These are phyloP conservation scores for Ustilago loliicola DNA, from an alignment of 1,284 basidiomycete species.

Conservation along the genomic window DNA sequence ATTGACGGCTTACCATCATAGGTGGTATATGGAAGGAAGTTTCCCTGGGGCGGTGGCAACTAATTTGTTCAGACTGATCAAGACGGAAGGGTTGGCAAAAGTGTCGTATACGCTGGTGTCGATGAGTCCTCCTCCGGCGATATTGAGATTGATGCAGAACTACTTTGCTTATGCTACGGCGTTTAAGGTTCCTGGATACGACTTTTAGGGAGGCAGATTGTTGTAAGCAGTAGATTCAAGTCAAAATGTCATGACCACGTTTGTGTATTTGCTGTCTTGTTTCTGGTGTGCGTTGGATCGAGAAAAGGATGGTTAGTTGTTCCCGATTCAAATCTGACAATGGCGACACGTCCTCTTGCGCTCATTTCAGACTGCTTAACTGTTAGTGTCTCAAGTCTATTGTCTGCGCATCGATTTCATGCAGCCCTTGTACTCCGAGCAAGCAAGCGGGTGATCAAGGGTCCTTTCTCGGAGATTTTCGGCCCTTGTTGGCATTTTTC, in stretches of 20 bases:
- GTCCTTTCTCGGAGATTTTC: no score
- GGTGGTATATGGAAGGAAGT: constrained; percentile 73
- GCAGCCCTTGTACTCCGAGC: no score
- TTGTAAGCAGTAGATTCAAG: neutral
- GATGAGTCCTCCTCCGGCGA: constrained; percentile 74
- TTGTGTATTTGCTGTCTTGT: no score
- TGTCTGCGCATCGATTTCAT: no score
- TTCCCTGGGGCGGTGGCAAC: constrained; percentile 92
- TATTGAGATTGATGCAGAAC: constrained; percentile 57
- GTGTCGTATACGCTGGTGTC: constrained; percentile 92
- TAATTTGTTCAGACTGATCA: constrained; percentile 90
- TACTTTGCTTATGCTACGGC: constrained; percentile 55
- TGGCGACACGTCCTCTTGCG: no score
- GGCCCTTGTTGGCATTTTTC: no score
- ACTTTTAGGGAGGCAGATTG: constrained; percentile 22
- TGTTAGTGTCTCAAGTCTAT: no score
- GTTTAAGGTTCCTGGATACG: constrained; percentile 49
- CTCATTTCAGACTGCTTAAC: no score
- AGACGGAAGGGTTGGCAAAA: constrained; percentile 93
- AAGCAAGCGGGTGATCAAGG: no score
- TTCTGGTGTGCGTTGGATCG: no score
- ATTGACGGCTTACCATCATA: constrained; percentile 88
- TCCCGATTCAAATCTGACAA: no score
- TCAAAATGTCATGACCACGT: neutral
- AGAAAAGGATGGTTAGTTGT: no score